Base-by-base conservation (phyloP, 1,284 basidiomycete species). In the Butyriboletus appendiculatus region DNA sequence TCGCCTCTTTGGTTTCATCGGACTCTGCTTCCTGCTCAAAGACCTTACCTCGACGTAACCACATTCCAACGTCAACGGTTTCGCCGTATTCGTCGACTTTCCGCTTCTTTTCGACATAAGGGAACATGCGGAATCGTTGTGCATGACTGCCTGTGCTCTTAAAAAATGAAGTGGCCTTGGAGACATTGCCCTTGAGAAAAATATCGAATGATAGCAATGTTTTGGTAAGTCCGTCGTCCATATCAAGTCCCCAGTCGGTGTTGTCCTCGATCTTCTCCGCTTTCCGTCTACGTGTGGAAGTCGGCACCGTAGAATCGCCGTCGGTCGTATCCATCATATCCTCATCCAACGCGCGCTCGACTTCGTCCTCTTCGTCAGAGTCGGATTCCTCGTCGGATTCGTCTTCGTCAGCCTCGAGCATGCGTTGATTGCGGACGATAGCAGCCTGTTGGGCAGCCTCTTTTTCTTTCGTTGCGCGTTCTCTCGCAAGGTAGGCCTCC, bases 21-120 rank as follows among this genome's bases (percentile, higher is more conserved):
- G 81, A 88, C 71, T 94, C 91, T 0, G 87, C 87, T 58, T 94
- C 89, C 63, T 94, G 89, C 71, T 95, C 94, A 46, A 96, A 82
- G 41, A 90, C 88, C 69, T 88, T 92, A 3, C 92, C 92, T 66
- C 92, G 92, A 60, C 92, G 79, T 60, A 96, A 68, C 96, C 96
- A 98, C 81, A 93, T 91, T 32, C 86, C 95, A 20, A 94, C 88
- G 71, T 99, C 96, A 43, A 98, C 79, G 7, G 88, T 90, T 76
- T 99, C 97, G 2, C 97, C 97, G 70, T 94, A 99, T 59, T 92
- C 91, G 70, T 99, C 97, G 16, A 99, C 90, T 60, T 89, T 80
- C 59, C 94, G 79, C 65, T 92, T 95, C 69, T 93, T 89, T 74
- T 99, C 96, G 37, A 97, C 85, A 64, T 94, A 94, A 0, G 97